Percentiles rank a stretch among this genome's conserved stretches.
These are phyloP conservation scores for Megacollybia marginata DNA, from an alignment of 768 basidiomycete genomes.

Conservation along the genomic window DNA sequence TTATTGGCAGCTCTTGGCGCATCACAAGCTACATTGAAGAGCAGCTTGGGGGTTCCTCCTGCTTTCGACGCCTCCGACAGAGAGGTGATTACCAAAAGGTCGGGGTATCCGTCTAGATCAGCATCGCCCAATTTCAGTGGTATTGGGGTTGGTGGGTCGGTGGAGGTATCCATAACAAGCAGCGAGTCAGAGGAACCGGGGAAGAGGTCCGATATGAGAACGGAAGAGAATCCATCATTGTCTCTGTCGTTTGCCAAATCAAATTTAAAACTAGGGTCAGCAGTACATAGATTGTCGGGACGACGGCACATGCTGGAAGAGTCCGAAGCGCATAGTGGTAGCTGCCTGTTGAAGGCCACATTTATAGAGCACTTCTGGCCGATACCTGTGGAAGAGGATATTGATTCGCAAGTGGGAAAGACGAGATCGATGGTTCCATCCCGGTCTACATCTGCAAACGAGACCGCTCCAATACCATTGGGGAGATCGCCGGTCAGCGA, in stretches of 20 bases:
- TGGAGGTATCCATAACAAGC: conserved; percentile 62
- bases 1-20: conserved; percentile 5
- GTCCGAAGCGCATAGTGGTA: conserved; percentile 66
- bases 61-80: conserved; percentile 30
- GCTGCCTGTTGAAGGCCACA: conserved; percentile 89
- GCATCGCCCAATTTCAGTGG: conserved; percentile 82
- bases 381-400: conserved; percentile 62
- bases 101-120: conserved; percentile 92
- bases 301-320: conserved; percentile 58
- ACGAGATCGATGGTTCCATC: conserved; percentile 97
- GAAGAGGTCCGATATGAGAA: conserved; percentile 59
- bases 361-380: conserved; percentile 79
- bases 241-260: conserved; percentile 44
- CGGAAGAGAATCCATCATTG: conserved; percentile 58
- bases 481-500: conserved; percentile 67
- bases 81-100: conserved; percentile 58
- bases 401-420: conserved; percentile 73
- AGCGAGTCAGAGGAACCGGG: conserved; percentile 42
- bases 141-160: conserved; percentile 62
- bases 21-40: conserved; percentile 57
- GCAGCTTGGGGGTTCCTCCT: conserved; percentile 48
- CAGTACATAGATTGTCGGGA: conserved; percentile 73
- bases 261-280: conserved; percentile 77
- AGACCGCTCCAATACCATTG: conserved; percentile 64
- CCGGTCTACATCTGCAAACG: conserved; percentile 76